Percentiles rank a stretch among this genome's conserved stretches.
phyloP scores from a whole-genome alignment of 805 yeast species.

The Komagataella pseudopastoris region DNA sequence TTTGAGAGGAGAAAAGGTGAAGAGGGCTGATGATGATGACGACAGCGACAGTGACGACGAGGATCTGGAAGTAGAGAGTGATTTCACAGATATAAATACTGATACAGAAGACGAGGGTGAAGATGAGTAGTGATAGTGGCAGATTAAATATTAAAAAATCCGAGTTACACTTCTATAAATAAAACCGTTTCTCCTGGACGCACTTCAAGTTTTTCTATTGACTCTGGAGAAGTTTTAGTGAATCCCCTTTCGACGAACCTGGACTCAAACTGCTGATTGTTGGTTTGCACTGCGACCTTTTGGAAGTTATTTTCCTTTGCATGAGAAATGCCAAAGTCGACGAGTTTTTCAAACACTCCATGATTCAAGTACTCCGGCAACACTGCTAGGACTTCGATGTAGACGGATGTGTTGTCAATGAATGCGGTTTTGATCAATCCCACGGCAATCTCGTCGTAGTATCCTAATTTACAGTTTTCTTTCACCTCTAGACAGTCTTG shows the following conservation, averaged over 20 bases:
- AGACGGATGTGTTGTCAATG: background rate
- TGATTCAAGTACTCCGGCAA: background rate
- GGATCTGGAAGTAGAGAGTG: conserved; percentile 11
- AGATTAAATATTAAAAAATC: background rate
- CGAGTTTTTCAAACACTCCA: background rate
- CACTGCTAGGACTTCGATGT: background rate
- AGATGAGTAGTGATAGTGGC: background rate
- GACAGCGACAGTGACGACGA: conserved; percentile 13
- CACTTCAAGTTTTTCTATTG: background rate
- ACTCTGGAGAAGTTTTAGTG: background rate
- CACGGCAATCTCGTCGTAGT: conserved; percentile 66
- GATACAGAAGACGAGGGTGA: conserved; percentile 46
- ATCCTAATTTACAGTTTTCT: conserved; percentile 41
- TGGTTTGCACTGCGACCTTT: background rate
- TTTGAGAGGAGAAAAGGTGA: conserved; percentile 47
- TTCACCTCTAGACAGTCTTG: conserved; percentile 28
- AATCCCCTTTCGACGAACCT: background rate
- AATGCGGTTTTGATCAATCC: conserved; percentile 52
- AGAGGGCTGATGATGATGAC: conserved; percentile 24
- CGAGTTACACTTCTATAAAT: background rate
- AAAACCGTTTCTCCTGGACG: background rate
- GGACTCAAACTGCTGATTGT: background rate
- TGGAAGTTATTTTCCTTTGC: background rate
- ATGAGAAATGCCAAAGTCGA: background rate
- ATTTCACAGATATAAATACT: conserved; percentile 41